Percentiles rank a stretch among this genome's conserved stretches.
Conservation (phyloP, 2,329 filamentous ascomycete species). For the Cladophialophora bantiana region DNA sequence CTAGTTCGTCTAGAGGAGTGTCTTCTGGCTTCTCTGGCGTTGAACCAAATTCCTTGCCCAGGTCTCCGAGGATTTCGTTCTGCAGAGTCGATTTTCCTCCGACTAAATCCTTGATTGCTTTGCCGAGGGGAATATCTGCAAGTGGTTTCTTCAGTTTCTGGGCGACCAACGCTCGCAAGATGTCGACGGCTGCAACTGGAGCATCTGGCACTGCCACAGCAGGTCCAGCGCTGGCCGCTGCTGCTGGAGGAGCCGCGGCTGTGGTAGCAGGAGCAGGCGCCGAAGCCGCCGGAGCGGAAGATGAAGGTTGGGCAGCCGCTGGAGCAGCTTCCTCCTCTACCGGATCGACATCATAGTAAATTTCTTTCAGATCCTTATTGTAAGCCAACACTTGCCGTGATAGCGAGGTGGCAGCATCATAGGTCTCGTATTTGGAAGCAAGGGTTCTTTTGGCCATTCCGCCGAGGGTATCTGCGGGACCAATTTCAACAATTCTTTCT, state of each 20-base stretch:
- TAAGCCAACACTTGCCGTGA: slow-evolving; percentile 98
- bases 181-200: slow-evolving; percentile 86
- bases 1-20: slow-evolving; percentile 91
- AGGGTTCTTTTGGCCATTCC: slow-evolving; percentile 97
- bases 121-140: slow-evolving; percentile 86
- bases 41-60: slow-evolving; percentile 97
- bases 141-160: slow-evolving; percentile 98
- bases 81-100: slow-evolving; percentile 98
- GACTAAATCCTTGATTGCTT: slow-evolving; percentile 98
- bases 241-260: slow-evolving; percentile 63
- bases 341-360: slow-evolving; percentile 98
- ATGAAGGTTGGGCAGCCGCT: slow-evolving; percentile 49
- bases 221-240: slow-evolving; percentile 77
- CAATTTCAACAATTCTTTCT: slow-evolving; percentile 96
- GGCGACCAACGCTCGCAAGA: slow-evolving; percentile 86
- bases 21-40: slow-evolving; percentile 99
- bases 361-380: slow-evolving; percentile 99
- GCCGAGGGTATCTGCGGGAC: slow-evolving; percentile 93
- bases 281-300: slow-evolving; percentile 51
- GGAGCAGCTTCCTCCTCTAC: slow-evolving; percentile 84
- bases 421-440: slow-evolving; percentile 96
- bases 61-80: slow-evolving; percentile 96
- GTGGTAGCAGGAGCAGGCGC: slow-evolving; percentile 61
- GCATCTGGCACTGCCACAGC: slow-evolving; percentile 85
- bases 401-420: slow-evolving; percentile 94